Evolutionary conservation across 306 rosid species (phyloP), one percentile per base, ranked within the genome.

Genomic region (Citrullus colocynthis): DNA sequence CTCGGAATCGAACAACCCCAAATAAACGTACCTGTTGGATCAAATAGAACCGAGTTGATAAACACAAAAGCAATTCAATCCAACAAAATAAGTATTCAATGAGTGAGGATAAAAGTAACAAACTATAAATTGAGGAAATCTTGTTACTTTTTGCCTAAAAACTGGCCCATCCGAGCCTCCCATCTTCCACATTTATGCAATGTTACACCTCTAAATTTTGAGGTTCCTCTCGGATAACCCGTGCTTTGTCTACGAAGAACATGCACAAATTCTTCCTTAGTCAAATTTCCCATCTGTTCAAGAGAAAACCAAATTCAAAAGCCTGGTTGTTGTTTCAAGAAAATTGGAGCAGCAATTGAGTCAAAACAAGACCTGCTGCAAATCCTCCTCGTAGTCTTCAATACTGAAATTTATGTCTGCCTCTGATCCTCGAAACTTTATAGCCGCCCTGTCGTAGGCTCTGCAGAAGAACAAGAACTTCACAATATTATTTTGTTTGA

Each of bases 171-270:
- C 36, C 99, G 78, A 36, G 97, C 97, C 49, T 95, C 99, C 99
- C 99, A 95, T 89, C 99, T 88, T 79, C 99, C 99, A 85, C 99
- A 95, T 83, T 95, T 95, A 66, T 95, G 99, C 90, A 95, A 86
- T 77, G 99, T 95, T 9, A 95, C 99, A 34, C 99, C 99, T 88
- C 99, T 88, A 81, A 88, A 95, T 60, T 95, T 95, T 9, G 99
- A 95, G 88, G 97, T 95, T 49, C 99, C 99, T 79, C 97, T 92
- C 1, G 99, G 99, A 85, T 86, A 92, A 51, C 99, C 97, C 44
- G 97, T 92, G 82, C 99, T 95, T 87, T 95, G 99, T 86, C 97
- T 89, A 60, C 99, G 96, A 82, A 95, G 99, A 77, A 95, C 99
- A 88, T 95, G 99, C 72, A 95, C 99, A 81, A 95, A 95, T 66